Percentiles rank a stretch among this genome's conserved stretches.
These are phyloP conservation scores for Malus hybrid DNA, from an alignment of 331 rosid genomes.

Conservation along the genomic window DNA sequence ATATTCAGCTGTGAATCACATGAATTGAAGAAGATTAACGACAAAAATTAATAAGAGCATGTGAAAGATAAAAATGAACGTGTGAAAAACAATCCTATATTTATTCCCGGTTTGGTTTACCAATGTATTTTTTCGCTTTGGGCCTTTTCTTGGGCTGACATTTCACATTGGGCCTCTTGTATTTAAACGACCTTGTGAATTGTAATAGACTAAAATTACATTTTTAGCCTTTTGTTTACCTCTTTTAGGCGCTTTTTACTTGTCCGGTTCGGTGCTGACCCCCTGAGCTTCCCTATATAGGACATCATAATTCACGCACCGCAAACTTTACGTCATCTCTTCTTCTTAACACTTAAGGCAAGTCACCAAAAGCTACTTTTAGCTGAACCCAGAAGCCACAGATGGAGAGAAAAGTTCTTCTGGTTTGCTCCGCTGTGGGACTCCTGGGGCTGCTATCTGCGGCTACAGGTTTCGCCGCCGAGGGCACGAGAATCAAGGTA, in stretches of 20 bases:
- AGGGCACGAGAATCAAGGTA: slow-evolving; percentile 80
- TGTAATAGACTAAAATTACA: neutral
- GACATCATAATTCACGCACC: slow-evolving; percentile 1
- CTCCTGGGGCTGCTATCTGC: slow-evolving; percentile 60
- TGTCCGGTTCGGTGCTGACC: neutral
- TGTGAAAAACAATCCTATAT: no score
- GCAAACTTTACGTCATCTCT: slow-evolving; percentile 1
- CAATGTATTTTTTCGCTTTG: neutral
- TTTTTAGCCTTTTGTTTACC: neutral
- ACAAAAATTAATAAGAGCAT: accelerated
- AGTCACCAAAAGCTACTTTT: neutral
- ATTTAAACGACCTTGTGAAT: no score
- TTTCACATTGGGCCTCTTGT: neutral
- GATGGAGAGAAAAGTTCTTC: slow-evolving; percentile 61
- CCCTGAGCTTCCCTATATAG: neutral
- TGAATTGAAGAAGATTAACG: no score
- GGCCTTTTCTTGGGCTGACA: neutral
- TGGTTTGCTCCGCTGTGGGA: slow-evolving; percentile 41
- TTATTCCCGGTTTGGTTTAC: no score
- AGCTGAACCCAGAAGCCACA: neutral
- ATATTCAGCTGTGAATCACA: no score
- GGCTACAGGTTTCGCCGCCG: slow-evolving; percentile 77
- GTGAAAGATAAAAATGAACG: no score
- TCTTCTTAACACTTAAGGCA: neutral
- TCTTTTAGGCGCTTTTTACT: neutral